A percentile compares a stretch with the other conserved stretches of the same genome.
These are phyloP conservation scores for Hebeloma cylindrosporum DNA, from an alignment of 768 basidiomycete species.

Conservation along the genomic window DNA sequence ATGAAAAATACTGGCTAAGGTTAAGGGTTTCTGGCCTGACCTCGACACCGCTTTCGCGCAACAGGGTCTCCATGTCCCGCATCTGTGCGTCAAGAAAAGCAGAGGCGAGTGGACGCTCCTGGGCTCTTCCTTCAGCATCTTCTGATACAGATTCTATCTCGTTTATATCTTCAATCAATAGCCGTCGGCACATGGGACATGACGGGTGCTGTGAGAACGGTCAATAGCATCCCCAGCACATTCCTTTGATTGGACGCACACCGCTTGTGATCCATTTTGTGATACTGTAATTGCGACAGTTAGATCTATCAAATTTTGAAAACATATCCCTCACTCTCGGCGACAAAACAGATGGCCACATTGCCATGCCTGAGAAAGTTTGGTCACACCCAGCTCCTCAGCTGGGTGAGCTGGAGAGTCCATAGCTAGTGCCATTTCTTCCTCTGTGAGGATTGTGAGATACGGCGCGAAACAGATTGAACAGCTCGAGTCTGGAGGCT, in stretches of 20 bases:
- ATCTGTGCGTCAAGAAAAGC: no score
- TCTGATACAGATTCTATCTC: constrained; percentile 3
- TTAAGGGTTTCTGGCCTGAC: no score
- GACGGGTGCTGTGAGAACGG: constrained; percentile 48
- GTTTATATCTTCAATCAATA: constrained; percentile 33
- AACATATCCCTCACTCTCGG: constrained; percentile 55
- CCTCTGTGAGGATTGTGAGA: constrained; percentile 67
- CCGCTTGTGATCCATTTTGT: constrained; percentile 60
- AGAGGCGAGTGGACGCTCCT: no score
- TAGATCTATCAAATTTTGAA: neutral
- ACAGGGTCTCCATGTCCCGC: no score
- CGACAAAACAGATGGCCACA: constrained; percentile 79
- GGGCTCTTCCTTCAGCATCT: neutral
- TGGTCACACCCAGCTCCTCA: constrained; percentile 73
- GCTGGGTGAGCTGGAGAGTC: constrained; percentile 73
- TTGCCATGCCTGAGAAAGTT: constrained; percentile 49
- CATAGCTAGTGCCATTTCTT: constrained; percentile 72
- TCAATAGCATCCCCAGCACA: neutral
- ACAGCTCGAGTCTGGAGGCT: constrained; percentile 59
- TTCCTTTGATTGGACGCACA: constrained; percentile 36
- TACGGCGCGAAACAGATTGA: constrained; percentile 75
- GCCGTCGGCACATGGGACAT: constrained; percentile 64
- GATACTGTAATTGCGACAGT: constrained; percentile 42
- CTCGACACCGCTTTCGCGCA: no score
- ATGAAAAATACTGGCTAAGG: no score